Percentiles rank a stretch among this genome's conserved stretches.
phyloP scores from a whole-genome alignment of 176 grass and related monocot genomes.

The Phragmites australis region DNA sequence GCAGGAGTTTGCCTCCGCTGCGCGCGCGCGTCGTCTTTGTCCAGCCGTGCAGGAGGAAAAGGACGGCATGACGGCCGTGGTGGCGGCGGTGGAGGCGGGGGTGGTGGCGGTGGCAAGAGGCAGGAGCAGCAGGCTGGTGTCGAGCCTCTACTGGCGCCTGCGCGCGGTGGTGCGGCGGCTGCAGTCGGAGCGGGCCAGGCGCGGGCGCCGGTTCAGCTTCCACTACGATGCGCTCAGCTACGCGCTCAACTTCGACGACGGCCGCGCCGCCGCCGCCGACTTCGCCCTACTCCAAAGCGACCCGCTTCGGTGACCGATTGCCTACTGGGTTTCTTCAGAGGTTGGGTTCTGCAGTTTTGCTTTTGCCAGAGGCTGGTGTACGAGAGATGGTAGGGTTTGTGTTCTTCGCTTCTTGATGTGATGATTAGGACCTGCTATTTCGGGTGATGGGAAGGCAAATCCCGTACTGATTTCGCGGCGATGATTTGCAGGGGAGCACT shows the following conservation, averaged over 20 bases:
- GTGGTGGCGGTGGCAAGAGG: slow-evolving; percentile 50
- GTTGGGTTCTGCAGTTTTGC: background rate
- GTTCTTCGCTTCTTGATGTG: too few species aligned
- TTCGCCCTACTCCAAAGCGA: background rate
- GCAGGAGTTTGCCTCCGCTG: too few species aligned
- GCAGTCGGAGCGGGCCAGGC: slow-evolving; percentile 49
- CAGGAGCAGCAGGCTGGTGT: slow-evolving; percentile 50
- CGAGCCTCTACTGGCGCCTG: slow-evolving; percentile 74
- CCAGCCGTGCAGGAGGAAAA: too few species aligned
- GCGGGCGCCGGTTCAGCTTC: slow-evolving; percentile 63
- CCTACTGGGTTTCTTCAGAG: too few species aligned
- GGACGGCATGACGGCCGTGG: slow-evolving; percentile 30
- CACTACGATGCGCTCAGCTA: slow-evolving; percentile 96
- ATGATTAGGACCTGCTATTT: too few species aligned
- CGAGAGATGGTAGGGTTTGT: background rate
- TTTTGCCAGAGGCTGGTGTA: background rate
- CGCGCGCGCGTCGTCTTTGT: too few species aligned
- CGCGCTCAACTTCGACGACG: slow-evolving; percentile 94
- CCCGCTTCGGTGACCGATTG: background rate
- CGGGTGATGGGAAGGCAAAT: too few species aligned
- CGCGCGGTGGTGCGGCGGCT: slow-evolving; percentile 62
- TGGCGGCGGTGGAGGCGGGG: slow-evolving; percentile 58
- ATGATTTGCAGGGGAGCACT: too few species aligned
- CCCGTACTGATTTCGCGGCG: too few species aligned
- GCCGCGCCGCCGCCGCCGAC: slow-evolving; percentile 41